These are phyloP conservation scores for Metarhizium album DNA, from an alignment of 2,329 filamentous ascomycete species.

Conservation along the genomic window DNA sequence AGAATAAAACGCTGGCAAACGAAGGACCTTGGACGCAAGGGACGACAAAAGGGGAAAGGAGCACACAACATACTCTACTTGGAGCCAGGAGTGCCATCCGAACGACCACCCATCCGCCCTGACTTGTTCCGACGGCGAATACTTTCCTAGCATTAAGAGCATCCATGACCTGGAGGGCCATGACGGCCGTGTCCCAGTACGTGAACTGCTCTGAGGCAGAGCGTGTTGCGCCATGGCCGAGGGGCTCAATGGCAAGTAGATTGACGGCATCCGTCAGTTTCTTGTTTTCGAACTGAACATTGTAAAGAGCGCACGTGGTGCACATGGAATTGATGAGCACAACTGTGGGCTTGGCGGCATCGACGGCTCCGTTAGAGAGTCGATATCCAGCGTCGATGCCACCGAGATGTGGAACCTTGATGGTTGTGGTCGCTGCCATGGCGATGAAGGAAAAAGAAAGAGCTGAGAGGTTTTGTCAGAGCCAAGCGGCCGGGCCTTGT, in stretches of 20 bases:
- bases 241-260: constrained; percentile 40
- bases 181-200: constrained; percentile 43
- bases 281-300: constrained; percentile 30
- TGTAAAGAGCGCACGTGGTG: constrained; percentile 35
- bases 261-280: constrained; percentile 31
- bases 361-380: constrained; percentile 28
- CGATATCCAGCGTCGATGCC: constrained; percentile 36
- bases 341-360: constrained; percentile 39
- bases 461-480: too few relatives aligned
- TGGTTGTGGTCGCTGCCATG: constrained; percentile 29
- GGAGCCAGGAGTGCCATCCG: constrained; percentile 41
- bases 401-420: constrained; percentile 36
- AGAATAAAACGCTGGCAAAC: neutral
- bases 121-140: constrained; percentile 39
- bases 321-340: constrained; percentile 43
- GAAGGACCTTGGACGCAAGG: neutral
- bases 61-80: constrained; percentile 26
- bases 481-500: neutral
- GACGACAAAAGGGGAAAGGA: neutral
- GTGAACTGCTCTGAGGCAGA: constrained; percentile 36
- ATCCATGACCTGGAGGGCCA: constrained; percentile 46
- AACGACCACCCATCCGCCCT: constrained; percentile 40
- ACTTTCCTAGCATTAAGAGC: constrained; percentile 35
- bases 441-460: neutral
- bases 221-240: constrained; percentile 39